phyloP scores from a whole-genome alignment of 78 protist genomes.

The Salpingoeca rosetta region DNA sequence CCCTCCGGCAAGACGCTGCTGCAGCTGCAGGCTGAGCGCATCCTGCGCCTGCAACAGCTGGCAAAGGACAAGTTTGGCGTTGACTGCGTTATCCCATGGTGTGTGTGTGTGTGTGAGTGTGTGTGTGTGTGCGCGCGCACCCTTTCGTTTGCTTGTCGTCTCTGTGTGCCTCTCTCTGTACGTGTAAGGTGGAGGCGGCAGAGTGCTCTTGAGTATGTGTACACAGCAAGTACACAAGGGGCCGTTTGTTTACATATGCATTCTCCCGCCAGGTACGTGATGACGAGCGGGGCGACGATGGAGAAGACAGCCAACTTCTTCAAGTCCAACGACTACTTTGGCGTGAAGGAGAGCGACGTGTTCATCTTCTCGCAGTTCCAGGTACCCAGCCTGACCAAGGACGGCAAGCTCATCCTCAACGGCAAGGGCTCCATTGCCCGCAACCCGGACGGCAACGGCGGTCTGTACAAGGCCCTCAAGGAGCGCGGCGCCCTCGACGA shows the following conservation, averaged over 20 bases:
- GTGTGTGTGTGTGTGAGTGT: not conserved
- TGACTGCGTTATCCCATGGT: constrained; percentile 19
- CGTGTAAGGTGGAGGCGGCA: no score
- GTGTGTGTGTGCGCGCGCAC: not conserved
- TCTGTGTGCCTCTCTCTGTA: not conserved
- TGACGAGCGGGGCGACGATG: constrained; percentile 81
- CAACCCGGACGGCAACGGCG: constrained; percentile 95
- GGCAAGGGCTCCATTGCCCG: constrained; percentile 31
- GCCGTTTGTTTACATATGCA: no score
- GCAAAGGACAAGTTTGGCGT: constrained; percentile 12
- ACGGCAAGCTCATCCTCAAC: constrained; percentile 69
- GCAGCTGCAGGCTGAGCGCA: constrained; percentile 83
- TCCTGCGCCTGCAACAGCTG: constrained; percentile 49
- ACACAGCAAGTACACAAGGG: no score
- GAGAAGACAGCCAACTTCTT: constrained; percentile 62
- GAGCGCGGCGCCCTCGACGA: constrained; percentile 52
- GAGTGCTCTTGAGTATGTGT: no score
- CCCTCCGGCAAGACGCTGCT: constrained; percentile 83
- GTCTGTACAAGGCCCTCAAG: constrained; percentile 60
- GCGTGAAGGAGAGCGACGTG: constrained; percentile 53
- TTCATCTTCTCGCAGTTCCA: constrained; percentile 75
- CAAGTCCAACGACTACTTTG: constrained; percentile 59
- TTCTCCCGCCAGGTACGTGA: constrained; percentile 77
- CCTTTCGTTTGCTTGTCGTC: not conserved
- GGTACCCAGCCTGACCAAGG: constrained; percentile 71